phyloP scores from a whole-genome alignment of 129 eudicot species.

The Scalesia atractyloides region DNA sequence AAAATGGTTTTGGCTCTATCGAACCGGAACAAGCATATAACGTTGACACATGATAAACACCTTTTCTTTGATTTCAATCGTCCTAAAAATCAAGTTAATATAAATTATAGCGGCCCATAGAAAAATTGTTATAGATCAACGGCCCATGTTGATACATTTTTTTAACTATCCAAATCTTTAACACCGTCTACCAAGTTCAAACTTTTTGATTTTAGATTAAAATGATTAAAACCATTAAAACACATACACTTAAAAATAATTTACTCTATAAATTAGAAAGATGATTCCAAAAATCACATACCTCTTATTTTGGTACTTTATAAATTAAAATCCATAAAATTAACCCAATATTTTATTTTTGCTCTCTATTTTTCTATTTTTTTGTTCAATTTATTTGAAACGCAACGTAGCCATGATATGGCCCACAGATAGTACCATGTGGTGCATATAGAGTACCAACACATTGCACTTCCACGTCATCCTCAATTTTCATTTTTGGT shows the following conservation, averaged over 20 bases:
- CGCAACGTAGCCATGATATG: neutral
- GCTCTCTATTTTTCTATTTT: neutral
- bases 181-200: too few relatives aligned
- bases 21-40: too few relatives aligned
- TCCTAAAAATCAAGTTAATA: neutral
- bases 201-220: too few relatives aligned
- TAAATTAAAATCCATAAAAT: too few relatives aligned
- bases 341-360: neutral
- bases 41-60: too few relatives aligned
- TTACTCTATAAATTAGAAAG: too few relatives aligned
- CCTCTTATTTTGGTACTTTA: too few relatives aligned
- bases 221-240: too few relatives aligned
- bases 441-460: neutral
- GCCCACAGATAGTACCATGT: neutral
- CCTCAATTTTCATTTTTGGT: neutral
- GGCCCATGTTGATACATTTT: neutral
- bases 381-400: neutral
- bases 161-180: too few relatives aligned
- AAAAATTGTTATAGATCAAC: neutral
- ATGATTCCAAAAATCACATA: neutral
- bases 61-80: too few relatives aligned
- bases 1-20: too few relatives aligned
- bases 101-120: neutral
- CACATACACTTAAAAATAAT: neutral
- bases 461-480: neutral